Evolutionary conservation across 2,329 filamentous ascomycete genomes (phyloP).

Genomic region (Bipolaris cookei): DNA sequence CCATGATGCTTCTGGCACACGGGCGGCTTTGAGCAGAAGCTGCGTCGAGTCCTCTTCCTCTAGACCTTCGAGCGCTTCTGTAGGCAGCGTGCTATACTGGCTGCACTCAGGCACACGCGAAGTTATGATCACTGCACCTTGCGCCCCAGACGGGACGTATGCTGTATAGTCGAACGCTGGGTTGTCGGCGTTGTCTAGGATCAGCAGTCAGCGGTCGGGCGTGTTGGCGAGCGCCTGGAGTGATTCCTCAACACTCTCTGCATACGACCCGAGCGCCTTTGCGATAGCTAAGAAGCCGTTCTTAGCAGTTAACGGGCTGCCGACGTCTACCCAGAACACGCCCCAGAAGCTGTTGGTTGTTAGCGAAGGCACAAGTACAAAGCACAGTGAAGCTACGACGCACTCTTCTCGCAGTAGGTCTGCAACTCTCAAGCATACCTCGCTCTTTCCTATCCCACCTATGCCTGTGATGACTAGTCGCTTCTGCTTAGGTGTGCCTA

Average conservation of each 20-base stretch:
- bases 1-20: slow-evolving; percentile 9
- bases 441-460: slow-evolving; percentile 43
- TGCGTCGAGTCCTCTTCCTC: slow-evolving; percentile 16
- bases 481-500: neutral
- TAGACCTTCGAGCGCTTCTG: slow-evolving; percentile 21
- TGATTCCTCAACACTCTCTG: neutral
- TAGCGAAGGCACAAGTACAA: neutral
- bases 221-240: neutral
- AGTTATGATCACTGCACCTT: slow-evolving; percentile 28
- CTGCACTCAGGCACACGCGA: slow-evolving; percentile 24
- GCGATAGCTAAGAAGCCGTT: slow-evolving; percentile 33
- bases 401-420: slow-evolving; percentile 30
- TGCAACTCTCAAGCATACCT: slow-evolving; percentile 39
- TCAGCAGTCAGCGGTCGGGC: neutral
- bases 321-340: slow-evolving; percentile 43
- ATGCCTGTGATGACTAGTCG: slow-evolving; percentile 40
- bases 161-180: neutral
- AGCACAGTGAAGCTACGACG: slow-evolving; percentile 4
- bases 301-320: slow-evolving; percentile 27
- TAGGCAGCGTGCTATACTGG: slow-evolving; percentile 13
- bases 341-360: slow-evolving; percentile 38
- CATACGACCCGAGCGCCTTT: neutral
- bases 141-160: slow-evolving; percentile 25
- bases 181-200: neutral
- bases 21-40: slow-evolving; percentile 25